Percentiles rank a stretch among this genome's conserved stretches.
phyloP scores from a whole-genome alignment of 768 basidiomycete species.

The button mushroom (Agaricus bisporus) region DNA sequence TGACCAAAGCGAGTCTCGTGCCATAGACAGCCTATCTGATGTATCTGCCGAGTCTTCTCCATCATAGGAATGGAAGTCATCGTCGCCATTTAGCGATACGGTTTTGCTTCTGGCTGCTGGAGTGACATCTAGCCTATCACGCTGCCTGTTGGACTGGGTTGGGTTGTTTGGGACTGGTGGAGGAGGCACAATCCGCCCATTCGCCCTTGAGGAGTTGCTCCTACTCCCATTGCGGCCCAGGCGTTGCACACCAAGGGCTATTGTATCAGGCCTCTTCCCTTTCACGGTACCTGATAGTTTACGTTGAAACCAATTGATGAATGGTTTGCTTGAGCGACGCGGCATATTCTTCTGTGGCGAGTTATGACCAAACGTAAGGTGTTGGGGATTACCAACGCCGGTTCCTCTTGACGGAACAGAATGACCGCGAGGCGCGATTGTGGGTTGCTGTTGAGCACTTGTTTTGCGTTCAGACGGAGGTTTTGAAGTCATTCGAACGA shows the following conservation, averaged over 20 bases:
- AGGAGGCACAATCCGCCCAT: constrained; percentile 38
- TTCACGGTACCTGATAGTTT: constrained; percentile 71
- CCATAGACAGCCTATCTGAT: constrained; percentile 48
- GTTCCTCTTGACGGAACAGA: neutral
- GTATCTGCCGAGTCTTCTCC: constrained; percentile 38
- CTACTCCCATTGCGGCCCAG: constrained; percentile 27
- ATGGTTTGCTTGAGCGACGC: constrained; percentile 73
- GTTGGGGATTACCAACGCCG: neutral
- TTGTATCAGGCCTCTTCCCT: constrained; percentile 41
- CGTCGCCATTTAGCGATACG: constrained; percentile 59
- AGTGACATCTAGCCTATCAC: constrained; percentile 26
- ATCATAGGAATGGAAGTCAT: constrained; percentile 36
- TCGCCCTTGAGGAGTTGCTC: constrained; percentile 25
- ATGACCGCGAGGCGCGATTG: neutral
- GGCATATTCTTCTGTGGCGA: constrained; percentile 55
- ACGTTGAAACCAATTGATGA: constrained; percentile 87
- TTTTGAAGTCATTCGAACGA: constrained; percentile 10
- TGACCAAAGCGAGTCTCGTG: constrained; percentile 76
- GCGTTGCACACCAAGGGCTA: constrained; percentile 24
- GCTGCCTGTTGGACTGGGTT: constrained; percentile 20
- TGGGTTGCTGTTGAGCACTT: neutral
- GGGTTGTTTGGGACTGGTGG: constrained; percentile 33
- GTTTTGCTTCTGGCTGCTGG: constrained; percentile 41
- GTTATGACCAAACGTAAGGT: constrained; percentile 21
- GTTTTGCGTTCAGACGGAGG: constrained; percentile 1